phyloP scores from a whole-genome alignment of 805 yeast species.

The Kluyveromyces aestuarii region DNA sequence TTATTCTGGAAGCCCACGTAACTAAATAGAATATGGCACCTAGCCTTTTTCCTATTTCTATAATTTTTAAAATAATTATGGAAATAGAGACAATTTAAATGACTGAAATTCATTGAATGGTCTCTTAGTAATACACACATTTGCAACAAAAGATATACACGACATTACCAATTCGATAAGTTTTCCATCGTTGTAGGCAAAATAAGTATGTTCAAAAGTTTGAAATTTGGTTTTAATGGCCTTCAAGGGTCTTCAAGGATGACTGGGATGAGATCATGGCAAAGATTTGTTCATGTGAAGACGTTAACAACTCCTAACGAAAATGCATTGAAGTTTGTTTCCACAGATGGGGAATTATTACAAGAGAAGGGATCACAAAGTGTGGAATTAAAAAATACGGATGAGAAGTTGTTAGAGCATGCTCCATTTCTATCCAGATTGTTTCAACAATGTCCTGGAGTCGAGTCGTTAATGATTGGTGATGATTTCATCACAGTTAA shows the following conservation, averaged over 20 bases:
- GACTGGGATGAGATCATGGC: background rate
- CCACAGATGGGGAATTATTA: slow-evolving; percentile 27
- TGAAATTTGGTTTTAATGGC: background rate
- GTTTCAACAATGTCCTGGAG: slow-evolving; percentile 41
- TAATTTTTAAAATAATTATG: too few species aligned
- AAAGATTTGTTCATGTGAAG: slow-evolving; percentile 22
- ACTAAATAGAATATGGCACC: background rate
- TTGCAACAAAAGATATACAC: too few species aligned
- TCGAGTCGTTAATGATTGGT: slow-evolving; percentile 66
- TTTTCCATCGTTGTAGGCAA: background rate
- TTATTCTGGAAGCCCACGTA: background rate
- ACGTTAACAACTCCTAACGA: slow-evolving; percentile 64
- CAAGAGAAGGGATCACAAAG: slow-evolving; percentile 26
- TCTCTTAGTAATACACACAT: background rate
- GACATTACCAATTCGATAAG: background rate
- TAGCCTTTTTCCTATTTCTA: background rate
- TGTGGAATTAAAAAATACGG: slow-evolving; percentile 27
- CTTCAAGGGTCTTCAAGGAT: background rate
- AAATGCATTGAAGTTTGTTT: slow-evolving; percentile 60
- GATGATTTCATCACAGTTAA: slow-evolving; percentile 65
- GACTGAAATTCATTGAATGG: background rate
- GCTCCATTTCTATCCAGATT: slow-evolving; percentile 58
- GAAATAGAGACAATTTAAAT: background rate
- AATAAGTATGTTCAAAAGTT: background rate
- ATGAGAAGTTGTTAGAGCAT: slow-evolving; percentile 27